Base-by-base conservation (phyloP, 805 yeast genomes). In the Teunomyces tritomae region DNA sequence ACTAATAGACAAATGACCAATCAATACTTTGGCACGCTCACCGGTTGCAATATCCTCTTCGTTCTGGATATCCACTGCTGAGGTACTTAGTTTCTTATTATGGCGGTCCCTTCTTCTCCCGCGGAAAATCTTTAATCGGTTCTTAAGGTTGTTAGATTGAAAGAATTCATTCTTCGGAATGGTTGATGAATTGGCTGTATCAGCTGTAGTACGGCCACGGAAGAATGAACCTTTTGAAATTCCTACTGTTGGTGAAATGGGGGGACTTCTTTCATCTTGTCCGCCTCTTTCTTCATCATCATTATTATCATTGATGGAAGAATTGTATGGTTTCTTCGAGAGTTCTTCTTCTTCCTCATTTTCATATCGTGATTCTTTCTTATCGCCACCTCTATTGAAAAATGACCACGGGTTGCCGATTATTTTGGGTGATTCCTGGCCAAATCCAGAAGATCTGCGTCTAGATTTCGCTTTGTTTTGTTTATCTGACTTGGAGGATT, bases 1-100 rank as follows among this genome's bases (percentile, higher is more conserved):
- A 8, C 87, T 95, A 4, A 86, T 70, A 5, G 79, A 56, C 49
- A 88, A 68, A 26, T 87, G 57, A 10, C 64, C 64, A 9, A 73
- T 53, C 34, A 72, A 58, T 7, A 49, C 58, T 35, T 57, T 63
- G 0, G 76, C 77, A 41, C 77, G 59, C 48, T 66, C 67, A 4
- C 70, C 70, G 3, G 71, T 59, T 11, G 72, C 64, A 10, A 52
- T 47, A 28, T 61, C 63, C 16, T 53, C 61, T 28, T 64, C 67
- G 5, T 59, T 58, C 3, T 53, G 57, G 2, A 51, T 55, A 14
- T 49, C 57, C 9, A 56, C 51, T 0, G 52, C 55, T 1, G 50
- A 49, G 2, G 57, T 49, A 28, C 49, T 49, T 10, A 48, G 50
- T 30, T 49, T 47, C 44, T 56, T 59, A 28, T 56, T 55, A 16